Conservation (phyloP, 495 filamentous ascomycete species). For the Neurospora sp. region DNA sequence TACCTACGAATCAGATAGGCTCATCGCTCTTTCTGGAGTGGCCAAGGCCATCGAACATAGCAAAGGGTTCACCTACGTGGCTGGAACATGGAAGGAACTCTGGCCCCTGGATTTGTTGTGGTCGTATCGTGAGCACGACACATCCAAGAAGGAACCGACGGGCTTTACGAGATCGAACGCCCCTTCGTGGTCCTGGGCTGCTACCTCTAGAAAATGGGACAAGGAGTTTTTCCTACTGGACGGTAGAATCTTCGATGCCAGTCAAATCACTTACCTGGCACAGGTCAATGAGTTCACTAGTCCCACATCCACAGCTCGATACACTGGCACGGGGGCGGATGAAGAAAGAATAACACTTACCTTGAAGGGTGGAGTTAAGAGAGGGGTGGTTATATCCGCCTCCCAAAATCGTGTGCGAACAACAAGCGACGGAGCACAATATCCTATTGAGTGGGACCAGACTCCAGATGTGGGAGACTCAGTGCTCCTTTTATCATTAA, state of each 20-base stretch:
- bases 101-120: slow-evolving; percentile 1
- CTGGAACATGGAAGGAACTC: slow-evolving; percentile 9
- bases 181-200: neutral
- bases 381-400: too few species aligned
- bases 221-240: neutral
- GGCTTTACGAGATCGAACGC: fast-evolving
- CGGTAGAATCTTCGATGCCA: too few species aligned
- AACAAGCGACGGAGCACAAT: too few species aligned
- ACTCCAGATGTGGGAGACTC: neutral
- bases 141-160: neutral
- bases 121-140: neutral
- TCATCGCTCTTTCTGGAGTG: slow-evolving; percentile 15
- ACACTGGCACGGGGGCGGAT: neutral
- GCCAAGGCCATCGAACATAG: slow-evolving; percentile 4
- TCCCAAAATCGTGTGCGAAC: too few species aligned
- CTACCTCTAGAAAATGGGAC: neutral
- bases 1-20: slow-evolving; percentile 11
- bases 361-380: neutral
- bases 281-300: neutral
- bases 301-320: neutral
- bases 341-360: neutral
- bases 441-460: too few species aligned
- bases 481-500: neutral
- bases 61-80: slow-evolving; percentile 10
- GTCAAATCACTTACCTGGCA: neutral